Percentiles rank a stretch among this genome's conserved stretches.
These are phyloP conservation scores for Acidomyces sp. DNA, from an alignment of 495 filamentous ascomycete genomes.

Conservation along the genomic window DNA sequence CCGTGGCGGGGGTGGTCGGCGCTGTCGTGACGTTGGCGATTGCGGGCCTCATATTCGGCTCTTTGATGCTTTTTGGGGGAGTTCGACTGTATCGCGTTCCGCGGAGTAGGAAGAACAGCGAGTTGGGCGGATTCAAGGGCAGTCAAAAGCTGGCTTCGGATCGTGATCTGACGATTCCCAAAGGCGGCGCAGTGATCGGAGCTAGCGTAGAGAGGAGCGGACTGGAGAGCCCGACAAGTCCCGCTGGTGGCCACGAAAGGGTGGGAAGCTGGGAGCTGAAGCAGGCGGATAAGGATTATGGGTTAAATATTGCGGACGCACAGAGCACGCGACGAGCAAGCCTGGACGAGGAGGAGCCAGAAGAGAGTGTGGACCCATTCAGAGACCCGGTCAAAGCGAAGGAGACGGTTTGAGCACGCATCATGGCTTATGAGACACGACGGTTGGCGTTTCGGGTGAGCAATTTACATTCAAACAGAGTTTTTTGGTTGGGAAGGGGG, in stretches of 20 bases:
- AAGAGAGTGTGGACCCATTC: conserved; percentile 19
- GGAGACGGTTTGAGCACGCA: conserved; percentile 22
- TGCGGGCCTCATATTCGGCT: conserved; percentile 19
- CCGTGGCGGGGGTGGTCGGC: conserved; percentile 28
- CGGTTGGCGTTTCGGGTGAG: too few relatives aligned
- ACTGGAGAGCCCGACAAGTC: conserved; percentile 17
- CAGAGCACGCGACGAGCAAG: conserved; percentile 16
- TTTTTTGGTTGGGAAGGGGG: too few relatives aligned
- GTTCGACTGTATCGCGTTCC: conserved; percentile 23
- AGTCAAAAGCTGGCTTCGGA: conserved; percentile 26
- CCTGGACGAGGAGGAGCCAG: conserved; percentile 20
- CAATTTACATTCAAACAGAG: too few relatives aligned
- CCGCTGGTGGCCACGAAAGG: conserved; percentile 22
- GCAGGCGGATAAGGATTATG: conserved; percentile 4
- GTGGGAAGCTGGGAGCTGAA: conserved; percentile 33
- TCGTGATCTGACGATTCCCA: conserved; percentile 22
- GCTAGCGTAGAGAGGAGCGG: conserved; percentile 9
- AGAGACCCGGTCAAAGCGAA: conserved; percentile 21
- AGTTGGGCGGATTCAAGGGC: conserved; percentile 27
- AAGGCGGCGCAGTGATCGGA: conserved; percentile 16
- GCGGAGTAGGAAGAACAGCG: conserved; percentile 1
- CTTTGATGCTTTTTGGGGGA: conserved; percentile 29
- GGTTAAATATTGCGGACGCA: conserved; percentile 12
- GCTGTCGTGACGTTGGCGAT: conserved; percentile 25
- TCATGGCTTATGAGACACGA: too few relatives aligned